Evolutionary conservation across 2,329 filamentous ascomycete genomes (phyloP).

Genomic region (Moelleriella libera): DNA sequence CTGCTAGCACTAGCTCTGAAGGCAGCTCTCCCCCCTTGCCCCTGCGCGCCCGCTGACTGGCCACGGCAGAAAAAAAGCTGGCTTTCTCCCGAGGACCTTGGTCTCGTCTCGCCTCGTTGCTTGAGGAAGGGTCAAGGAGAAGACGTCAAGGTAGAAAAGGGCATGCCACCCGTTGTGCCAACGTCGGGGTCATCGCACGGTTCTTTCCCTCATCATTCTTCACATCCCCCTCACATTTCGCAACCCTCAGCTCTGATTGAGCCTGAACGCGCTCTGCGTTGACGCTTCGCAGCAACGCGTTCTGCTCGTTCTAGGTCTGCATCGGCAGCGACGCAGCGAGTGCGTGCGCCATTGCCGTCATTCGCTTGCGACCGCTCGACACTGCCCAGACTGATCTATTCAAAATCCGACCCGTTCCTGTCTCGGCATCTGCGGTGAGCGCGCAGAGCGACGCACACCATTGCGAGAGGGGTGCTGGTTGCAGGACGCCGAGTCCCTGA

Average conservation of each 20-base stretch:
- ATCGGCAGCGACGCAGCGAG: neutral
- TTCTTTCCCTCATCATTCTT: neutral
- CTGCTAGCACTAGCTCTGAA: too few species aligned
- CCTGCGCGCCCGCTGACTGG: too few species aligned
- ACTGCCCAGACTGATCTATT: neutral
- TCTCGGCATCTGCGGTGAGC: too few species aligned
- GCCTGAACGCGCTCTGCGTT: neutral
- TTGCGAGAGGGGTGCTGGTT: neutral
- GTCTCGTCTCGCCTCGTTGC: neutral
- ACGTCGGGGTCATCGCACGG: conserved; percentile 7
- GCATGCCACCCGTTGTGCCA: conserved; percentile 9
- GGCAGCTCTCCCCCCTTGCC: too few species aligned
- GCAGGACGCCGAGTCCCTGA: conserved; percentile 1
- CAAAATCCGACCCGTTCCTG: neutral
- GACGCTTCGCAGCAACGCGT: conserved; percentile 1
- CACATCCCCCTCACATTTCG: conserved; percentile 5
- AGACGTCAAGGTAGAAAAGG: conserved; percentile 13
- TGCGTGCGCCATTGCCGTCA: neutral
- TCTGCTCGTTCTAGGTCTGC: neutral
- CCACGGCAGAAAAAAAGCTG: too few species aligned
- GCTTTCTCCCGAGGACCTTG: too few species aligned
- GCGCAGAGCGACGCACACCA: neutral
- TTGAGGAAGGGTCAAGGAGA: neutral
- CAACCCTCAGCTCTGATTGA: neutral
- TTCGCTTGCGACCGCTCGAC: neutral